These are phyloP conservation scores for Colletotrichum navitas DNA, from an alignment of 2,329 filamentous ascomycete species.

Conservation along the genomic window DNA sequence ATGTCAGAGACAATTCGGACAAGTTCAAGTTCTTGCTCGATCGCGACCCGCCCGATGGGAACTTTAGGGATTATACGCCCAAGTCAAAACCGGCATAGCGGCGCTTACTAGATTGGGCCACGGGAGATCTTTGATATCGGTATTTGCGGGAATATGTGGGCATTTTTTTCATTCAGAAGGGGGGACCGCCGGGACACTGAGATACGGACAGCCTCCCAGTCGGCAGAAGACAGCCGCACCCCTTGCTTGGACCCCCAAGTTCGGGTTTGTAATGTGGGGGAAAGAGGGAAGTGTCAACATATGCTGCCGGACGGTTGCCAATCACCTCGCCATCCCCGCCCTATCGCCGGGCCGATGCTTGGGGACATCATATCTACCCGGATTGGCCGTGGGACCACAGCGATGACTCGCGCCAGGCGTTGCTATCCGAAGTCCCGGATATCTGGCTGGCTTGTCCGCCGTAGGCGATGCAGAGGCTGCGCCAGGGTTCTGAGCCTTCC, in stretches of 20 bases:
- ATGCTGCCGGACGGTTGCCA: no score
- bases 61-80: constrained; percentile 50
- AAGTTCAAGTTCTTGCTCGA: constrained; percentile 55
- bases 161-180: background rate
- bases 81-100: background rate
- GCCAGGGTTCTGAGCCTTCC: background rate
- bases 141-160: background rate
- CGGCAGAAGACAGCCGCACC: no score
- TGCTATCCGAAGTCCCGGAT: background rate
- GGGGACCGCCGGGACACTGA: constrained; percentile 12
- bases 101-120: background rate
- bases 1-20: constrained; percentile 51
- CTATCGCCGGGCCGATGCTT: background rate
- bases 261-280: no score
- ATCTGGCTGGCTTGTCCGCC: background rate
- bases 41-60: constrained; percentile 54
- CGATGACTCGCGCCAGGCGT: background rate
- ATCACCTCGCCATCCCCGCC: background rate
- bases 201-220: no score
- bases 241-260: no score
- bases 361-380: background rate
- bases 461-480: no score
- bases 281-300: background rate
- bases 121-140: background rate
- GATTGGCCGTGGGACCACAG: background rate